phyloP scores from a whole-genome alignment of 441 rosid species.

The Erodium texanum region DNA sequence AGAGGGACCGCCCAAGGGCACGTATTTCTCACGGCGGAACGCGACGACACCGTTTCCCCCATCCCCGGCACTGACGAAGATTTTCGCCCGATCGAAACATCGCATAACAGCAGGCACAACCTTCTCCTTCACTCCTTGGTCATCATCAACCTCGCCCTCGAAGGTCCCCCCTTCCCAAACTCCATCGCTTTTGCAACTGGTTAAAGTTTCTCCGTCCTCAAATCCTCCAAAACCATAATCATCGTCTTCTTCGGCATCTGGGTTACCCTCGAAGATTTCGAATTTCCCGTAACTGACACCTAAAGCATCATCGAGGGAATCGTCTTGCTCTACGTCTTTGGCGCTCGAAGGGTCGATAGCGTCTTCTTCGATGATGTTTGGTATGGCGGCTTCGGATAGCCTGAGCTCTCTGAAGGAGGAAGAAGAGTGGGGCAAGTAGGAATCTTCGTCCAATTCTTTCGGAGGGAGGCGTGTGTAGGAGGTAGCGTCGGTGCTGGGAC shows the following conservation, averaged over 20 bases:
- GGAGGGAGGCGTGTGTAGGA: conserved; percentile 82
- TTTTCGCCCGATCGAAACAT: conserved; percentile 78
- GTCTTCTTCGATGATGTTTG: conserved; percentile 15
- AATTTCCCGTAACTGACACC: conserved; percentile 21
- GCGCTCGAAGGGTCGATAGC: conserved; percentile 9
- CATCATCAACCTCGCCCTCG: conserved; percentile 23
- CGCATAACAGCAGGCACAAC: conserved; percentile 89
- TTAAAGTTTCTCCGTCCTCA: conserved; percentile 18
- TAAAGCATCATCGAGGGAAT: conserved; percentile 13
- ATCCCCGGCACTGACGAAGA: conserved; percentile 66
- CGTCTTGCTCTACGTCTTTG: conserved; percentile 12
- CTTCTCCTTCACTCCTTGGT: conserved; percentile 56
- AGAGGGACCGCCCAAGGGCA: conserved; percentile 84
- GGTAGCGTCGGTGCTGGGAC: conserved; percentile 51
- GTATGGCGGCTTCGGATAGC: conserved; percentile 43
- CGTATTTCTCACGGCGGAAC: conserved; percentile 73
- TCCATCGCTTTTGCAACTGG: conserved; percentile 1
- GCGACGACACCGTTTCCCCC: conserved; percentile 91
- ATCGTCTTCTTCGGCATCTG: conserved; percentile 18
- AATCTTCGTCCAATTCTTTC: conserved; percentile 36
- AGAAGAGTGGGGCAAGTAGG: conserved; percentile 17
- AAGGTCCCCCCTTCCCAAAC: conserved; percentile 9
- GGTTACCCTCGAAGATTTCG: conserved; percentile 25
- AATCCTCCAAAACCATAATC: conserved; percentile 29
- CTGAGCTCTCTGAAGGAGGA: conserved; percentile 35